Percentiles rank a stretch among this genome's conserved stretches.
phyloP scores from a whole-genome alignment of 2,329 filamentous ascomycete genomes.

The Alternaria rosae region DNA sequence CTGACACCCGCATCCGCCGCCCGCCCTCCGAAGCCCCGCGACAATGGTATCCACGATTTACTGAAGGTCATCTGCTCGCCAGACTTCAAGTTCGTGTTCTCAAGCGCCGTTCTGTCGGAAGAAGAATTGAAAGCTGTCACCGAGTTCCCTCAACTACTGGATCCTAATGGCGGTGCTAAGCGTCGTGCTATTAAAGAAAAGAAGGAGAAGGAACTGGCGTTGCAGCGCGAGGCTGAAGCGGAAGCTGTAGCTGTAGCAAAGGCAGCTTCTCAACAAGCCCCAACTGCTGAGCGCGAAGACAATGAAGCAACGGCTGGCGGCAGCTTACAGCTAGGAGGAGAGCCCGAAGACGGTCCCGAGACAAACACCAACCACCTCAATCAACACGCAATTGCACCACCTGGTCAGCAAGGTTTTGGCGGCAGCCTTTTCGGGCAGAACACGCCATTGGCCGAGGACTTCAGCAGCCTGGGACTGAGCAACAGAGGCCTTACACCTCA shows the following conservation, averaged over 20 bases:
- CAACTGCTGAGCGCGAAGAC: conserved; percentile 66
- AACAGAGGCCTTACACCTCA: conserved; percentile 80
- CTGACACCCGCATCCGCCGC: conserved; percentile 21
- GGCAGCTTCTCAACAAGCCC: conserved; percentile 50
- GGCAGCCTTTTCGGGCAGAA: conserved; percentile 47
- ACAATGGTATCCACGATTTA: conserved; percentile 45
- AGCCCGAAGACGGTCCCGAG: conserved; percentile 81
- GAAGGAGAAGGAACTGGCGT: conserved; percentile 67
- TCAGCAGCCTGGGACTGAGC: conserved; percentile 58
- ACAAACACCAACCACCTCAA: conserved; percentile 65
- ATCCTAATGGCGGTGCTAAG: conserved; percentile 81
- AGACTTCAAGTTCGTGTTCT: conserved; percentile 64
- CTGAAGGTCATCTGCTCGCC: conserved; percentile 51
- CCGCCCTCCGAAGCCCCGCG: conserved; percentile 26
- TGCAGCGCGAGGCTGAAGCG: conserved; percentile 60
- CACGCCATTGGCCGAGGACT: conserved; percentile 47
- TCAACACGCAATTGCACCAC: conserved; percentile 74
- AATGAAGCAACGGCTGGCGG: conserved; percentile 72
- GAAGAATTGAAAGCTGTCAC: conserved; percentile 62
- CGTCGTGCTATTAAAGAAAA: conserved; percentile 75
- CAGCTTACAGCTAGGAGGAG: conserved; percentile 88
- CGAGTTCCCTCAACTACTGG: conserved; percentile 79
- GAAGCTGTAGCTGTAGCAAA: conserved; percentile 55
- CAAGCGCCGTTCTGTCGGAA: conserved; percentile 47
- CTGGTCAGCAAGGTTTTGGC: conserved; percentile 71